Conservation (phyloP, 225 moss, liverwort and hornwort species). For the Lunularia cruciata region DNA sequence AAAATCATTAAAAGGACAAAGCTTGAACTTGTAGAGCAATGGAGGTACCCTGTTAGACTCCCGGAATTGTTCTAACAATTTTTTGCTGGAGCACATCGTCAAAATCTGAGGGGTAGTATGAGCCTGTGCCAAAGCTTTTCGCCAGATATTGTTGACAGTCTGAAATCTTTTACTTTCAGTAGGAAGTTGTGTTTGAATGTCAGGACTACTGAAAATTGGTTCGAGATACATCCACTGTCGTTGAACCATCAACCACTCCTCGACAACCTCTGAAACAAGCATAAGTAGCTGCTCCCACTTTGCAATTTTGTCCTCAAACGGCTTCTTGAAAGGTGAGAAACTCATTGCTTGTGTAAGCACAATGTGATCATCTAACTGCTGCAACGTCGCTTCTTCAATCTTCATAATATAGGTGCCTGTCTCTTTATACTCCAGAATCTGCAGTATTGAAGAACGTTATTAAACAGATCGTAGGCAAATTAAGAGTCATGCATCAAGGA, state of each 20-base stretch:
- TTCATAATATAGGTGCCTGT: conserved; percentile 79
- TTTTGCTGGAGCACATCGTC: conserved; percentile 75
- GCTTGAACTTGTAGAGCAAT: no score
- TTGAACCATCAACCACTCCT: conserved; percentile 91
- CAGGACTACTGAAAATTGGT: conserved; percentile 83
- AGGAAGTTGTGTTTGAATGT: conserved; percentile 81
- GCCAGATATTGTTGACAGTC: conserved; percentile 59
- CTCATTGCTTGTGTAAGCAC: conserved; percentile 86
- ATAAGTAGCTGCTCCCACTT: conserved; percentile 68
- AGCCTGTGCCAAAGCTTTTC: conserved; percentile 63
- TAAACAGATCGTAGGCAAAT: no score
- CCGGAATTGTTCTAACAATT: conserved; percentile 63
- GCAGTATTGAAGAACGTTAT: no score
- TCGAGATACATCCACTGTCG: conserved; percentile 94
- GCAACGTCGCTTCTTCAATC: conserved; percentile 75
- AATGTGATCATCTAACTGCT: conserved; percentile 84
- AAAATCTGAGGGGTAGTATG: conserved; percentile 58
- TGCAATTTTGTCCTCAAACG: conserved; percentile 72
- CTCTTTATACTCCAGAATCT: conserved; percentile 68
- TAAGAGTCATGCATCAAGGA: no score
- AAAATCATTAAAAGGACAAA: neutral
- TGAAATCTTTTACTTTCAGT: conserved; percentile 88
- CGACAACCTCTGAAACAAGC: conserved; percentile 63
- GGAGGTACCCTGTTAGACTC: conserved; percentile 75
- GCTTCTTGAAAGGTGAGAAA: conserved; percentile 88